Conservation (phyloP, 2,329 filamentous ascomycete genomes). For the Dissoconium aciculare region DNA sequence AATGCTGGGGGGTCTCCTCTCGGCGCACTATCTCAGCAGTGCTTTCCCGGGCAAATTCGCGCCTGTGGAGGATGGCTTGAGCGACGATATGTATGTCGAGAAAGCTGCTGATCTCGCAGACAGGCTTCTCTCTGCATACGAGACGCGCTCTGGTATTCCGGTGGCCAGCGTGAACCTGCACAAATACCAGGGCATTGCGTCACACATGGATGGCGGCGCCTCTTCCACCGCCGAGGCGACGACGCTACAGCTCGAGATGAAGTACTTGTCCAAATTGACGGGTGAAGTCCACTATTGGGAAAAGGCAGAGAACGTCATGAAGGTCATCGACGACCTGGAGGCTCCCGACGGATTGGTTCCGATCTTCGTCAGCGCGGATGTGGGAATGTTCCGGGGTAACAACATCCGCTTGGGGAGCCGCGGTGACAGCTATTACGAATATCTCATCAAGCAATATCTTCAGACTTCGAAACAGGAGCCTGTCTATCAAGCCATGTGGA, state of each 20-base stretch:
- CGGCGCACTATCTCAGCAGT: slow-evolving; percentile 87
- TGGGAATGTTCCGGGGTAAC: slow-evolving; percentile 61
- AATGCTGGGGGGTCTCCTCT: slow-evolving; percentile 85
- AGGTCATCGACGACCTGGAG: slow-evolving; percentile 73
- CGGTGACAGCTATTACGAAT: slow-evolving; percentile 97
- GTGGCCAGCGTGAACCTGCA: slow-evolving; percentile 82
- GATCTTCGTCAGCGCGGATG: slow-evolving; percentile 73
- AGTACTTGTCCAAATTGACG: slow-evolving; percentile 87
- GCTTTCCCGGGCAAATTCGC: slow-evolving; percentile 58
- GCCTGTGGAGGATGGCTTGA: slow-evolving; percentile 55
- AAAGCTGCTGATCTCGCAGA: slow-evolving; percentile 90
- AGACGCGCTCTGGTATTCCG: slow-evolving; percentile 72
- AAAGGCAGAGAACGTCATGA: slow-evolving; percentile 77
- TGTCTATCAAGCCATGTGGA: slow-evolving; percentile 85
- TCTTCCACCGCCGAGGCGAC: slow-evolving; percentile 91
- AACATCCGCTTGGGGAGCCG: slow-evolving; percentile 88
- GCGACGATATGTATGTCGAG: slow-evolving; percentile 87
- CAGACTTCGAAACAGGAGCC: slow-evolving; percentile 79
- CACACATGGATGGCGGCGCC: slow-evolving; percentile 72
- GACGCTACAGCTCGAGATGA: slow-evolving; percentile 87
- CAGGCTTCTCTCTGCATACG: slow-evolving; percentile 72
- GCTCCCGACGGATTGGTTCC: slow-evolving; percentile 71
- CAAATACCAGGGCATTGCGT: slow-evolving; percentile 58
- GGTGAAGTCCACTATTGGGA: slow-evolving; percentile 90
- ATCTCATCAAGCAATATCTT: slow-evolving; percentile 94